phyloP scores from a whole-genome alignment of 805 yeast species.

The Starmerella scarabaei region DNA sequence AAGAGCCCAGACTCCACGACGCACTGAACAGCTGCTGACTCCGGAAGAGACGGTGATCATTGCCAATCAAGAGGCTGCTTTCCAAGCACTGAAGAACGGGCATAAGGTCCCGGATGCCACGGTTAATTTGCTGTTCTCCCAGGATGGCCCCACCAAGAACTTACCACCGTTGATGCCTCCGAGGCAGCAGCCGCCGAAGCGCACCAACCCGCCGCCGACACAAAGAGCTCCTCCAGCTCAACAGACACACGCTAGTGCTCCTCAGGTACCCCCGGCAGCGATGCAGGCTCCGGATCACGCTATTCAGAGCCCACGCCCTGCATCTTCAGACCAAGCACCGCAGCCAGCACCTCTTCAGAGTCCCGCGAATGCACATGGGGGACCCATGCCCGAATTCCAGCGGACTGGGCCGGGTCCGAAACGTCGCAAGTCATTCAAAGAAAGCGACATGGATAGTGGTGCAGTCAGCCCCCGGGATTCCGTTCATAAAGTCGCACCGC shows the following conservation, averaged over 20 bases:
- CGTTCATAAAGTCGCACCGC: background rate
- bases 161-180: constrained; percentile 9
- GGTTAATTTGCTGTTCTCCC: constrained; percentile 8
- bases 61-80: constrained; percentile 13
- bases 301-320: background rate
- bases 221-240: background rate
- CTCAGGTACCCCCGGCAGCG: background rate
- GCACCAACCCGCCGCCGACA: background rate
- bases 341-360: background rate
- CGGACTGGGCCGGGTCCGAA: background rate
- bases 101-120: constrained; percentile 10
- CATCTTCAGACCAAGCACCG: background rate
- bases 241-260: background rate
- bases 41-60: constrained; percentile 11
- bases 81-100: constrained; percentile 9
- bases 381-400: background rate
- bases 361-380: background rate
- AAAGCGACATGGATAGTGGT: background rate
- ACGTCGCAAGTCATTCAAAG: background rate
- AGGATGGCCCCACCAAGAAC: constrained; percentile 5
- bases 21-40: constrained; percentile 7
- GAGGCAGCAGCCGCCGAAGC: background rate
- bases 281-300: background rate
- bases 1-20: no score
- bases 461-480: background rate